phyloP scores from a whole-genome alignment of 169 alveolate species.

The Cystoisospora suis region DNA sequence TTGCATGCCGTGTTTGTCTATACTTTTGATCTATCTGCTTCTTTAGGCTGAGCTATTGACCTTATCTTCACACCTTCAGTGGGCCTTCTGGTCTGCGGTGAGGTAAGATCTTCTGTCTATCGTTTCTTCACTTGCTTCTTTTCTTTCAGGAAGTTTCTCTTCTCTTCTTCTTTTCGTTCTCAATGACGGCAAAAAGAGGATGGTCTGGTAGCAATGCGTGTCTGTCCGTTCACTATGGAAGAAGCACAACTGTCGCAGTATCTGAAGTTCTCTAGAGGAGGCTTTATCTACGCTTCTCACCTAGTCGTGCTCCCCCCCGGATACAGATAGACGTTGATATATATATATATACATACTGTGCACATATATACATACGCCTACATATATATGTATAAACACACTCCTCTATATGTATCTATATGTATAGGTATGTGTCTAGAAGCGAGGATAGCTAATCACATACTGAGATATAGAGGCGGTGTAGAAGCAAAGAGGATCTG shows the following conservation, averaged over 20 bases:
- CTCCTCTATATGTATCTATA: not conserved
- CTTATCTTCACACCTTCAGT: not conserved
- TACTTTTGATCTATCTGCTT: too few relatives aligned
- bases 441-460: too few relatives aligned
- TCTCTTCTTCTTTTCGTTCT: not conserved
- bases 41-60: not conserved
- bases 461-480: too few relatives aligned
- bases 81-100: conserved; percentile 29
- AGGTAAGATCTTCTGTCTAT: not conserved
- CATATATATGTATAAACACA: not conserved
- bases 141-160: not conserved
- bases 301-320: not conserved
- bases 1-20: too few relatives aligned
- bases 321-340: not conserved
- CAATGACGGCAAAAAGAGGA: not conserved
- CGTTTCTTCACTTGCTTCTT: not conserved
- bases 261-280: too few relatives aligned
- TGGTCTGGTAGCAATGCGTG: not conserved
- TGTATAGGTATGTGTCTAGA: not conserved
- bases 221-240: too few relatives aligned
- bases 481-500: too few relatives aligned
- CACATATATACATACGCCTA: not conserved
- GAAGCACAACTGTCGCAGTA: too few relatives aligned
- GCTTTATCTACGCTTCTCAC: too few relatives aligned
- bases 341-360: not conserved